phyloP scores from a whole-genome alignment of 1,284 basidiomycete genomes.

The Rhodotorula glutinis region DNA sequence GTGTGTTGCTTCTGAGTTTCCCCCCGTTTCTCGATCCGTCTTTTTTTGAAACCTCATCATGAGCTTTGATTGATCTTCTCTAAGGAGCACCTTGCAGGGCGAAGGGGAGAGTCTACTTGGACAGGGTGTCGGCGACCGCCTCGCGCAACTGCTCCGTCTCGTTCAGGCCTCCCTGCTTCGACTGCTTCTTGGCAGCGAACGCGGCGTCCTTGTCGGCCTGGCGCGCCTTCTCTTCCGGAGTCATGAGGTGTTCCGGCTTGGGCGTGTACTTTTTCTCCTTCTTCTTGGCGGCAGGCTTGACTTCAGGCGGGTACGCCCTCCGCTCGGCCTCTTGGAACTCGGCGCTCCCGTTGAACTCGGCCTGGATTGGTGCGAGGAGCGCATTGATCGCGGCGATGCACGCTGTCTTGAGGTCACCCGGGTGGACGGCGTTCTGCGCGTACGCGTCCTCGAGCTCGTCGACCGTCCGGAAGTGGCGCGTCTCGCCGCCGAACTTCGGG shows the following conservation, averaged over 20 bases:
- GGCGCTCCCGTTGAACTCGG: conserved; percentile 64
- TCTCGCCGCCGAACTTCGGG: conserved; percentile 35
- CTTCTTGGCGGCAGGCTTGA: conserved; percentile 42
- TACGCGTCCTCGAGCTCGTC: conserved; percentile 78
- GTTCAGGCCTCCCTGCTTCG: conserved; percentile 2
- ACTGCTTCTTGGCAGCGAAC: conserved; percentile 3
- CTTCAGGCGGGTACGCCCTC: conserved; percentile 78
- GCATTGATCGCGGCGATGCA: conserved; percentile 72
- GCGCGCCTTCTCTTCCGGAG: conserved; percentile 35
- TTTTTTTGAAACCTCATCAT: background rate
- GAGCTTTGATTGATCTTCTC: background rate
- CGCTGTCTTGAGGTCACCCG: conserved; percentile 80
- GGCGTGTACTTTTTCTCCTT: conserved; percentile 40
- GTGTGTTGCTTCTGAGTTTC: conserved; percentile 1
- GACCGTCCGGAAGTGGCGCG: conserved; percentile 52
- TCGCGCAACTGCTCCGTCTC: conserved; percentile 26
- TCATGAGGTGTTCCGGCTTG: conserved; percentile 38
- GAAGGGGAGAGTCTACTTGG: background rate
- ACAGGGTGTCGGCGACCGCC: conserved; percentile 23
- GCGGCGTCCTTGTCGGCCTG: conserved; percentile 30
- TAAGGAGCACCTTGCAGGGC: background rate
- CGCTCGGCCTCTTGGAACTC: conserved; percentile 78
- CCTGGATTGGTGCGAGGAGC: conserved; percentile 79
- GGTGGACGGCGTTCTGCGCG: conserved; percentile 72
- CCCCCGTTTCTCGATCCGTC: background rate